Percentiles rank a stretch among this genome's conserved stretches.
Conservation (phyloP, 257 asterid genomes). For the Ballota nigra region DNA sequence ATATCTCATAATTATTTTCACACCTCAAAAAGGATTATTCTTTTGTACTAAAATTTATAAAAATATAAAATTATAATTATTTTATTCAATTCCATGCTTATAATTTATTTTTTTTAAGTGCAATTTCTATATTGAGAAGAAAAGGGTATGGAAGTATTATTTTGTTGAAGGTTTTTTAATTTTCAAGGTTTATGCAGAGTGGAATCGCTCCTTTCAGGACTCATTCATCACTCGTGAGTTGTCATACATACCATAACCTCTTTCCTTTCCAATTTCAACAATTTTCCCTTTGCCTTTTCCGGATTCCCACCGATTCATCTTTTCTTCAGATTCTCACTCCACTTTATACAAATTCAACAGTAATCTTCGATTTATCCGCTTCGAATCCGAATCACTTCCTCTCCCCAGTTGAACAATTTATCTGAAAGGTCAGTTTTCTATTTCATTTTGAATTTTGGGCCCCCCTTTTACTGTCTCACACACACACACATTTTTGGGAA, state of each 20-base stretch:
- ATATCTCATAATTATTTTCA: no score
- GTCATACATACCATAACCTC: not conserved
- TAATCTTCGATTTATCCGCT: conserved; percentile 10
- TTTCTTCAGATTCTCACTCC: conserved; percentile 4
- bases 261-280: conserved; percentile 12
- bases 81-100: no score
- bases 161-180: no score
- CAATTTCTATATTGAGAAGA: no score
- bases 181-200: not conserved
- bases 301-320: conserved; percentile 15
- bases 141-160: no score
- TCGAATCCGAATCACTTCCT: conserved; percentile 2
- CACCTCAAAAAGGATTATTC: no score
- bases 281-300: not conserved
- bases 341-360: not conserved
- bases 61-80: no score
- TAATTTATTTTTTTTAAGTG: no score
- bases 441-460: not conserved
- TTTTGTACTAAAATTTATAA: no score
- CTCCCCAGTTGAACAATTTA: not conserved
- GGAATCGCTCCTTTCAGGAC: conserved; percentile 1
- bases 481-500: conserved; percentile 4
- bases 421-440: conserved; percentile 22
- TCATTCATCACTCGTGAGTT: no score
- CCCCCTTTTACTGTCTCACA: not conserved